Evolutionary conservation across 176 grass and related monocot species (phyloP), one percentile per base, ranked within the genome.

Genomic region (sorghum (Sorghum bicolor)): DNA sequence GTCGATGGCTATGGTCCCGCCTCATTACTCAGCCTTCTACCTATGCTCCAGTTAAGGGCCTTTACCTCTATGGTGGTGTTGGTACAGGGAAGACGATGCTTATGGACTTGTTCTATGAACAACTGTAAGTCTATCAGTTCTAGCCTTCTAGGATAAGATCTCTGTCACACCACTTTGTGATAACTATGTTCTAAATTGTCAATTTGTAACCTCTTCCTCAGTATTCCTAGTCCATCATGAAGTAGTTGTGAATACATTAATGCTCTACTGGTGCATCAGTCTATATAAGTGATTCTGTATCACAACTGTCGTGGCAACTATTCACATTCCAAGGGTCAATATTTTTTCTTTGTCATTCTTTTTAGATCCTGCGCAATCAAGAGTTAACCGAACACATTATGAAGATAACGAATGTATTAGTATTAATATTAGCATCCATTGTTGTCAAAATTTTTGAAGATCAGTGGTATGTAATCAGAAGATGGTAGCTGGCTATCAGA

Each of bases 1-100:
- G 89, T 67, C 88, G 96, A 81, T 98, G 93, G 96, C 67, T 98
- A 43, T 98, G 96, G 96, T 92, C 96, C 26, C 79, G 86, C 67
- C 68, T 98, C 40, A 89, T 94, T 70, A 73, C 87, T 40, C 91
- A 90, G 85, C 85, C 87, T 86, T 92, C 79, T 48, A 86, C 82
- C 28, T 80, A 81, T 69, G 71, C 96, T 70, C 85, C 80, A 1
- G 89, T 98, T 50, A 94, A 90, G 78, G 96, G 91, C 39, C 30
- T 98, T 50, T 98, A 98, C 62, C 83, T 96, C 3, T 96, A 94
- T 81, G 93, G 96, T 84, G 93, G 96, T 76, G 93, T 96, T 2
- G 96, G 93, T 63, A 98, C 93, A 65, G 90, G 95, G 68, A 97
- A 97, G 69, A 97, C 92, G 15, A 93, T 97, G 95, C 92, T 97